A percentile compares a stretch with the other conserved stretches of the same genome.
These are phyloP conservation scores for Gossypium longicalyx DNA, from an alignment of 345 rosid species.

Conservation along the genomic window DNA sequence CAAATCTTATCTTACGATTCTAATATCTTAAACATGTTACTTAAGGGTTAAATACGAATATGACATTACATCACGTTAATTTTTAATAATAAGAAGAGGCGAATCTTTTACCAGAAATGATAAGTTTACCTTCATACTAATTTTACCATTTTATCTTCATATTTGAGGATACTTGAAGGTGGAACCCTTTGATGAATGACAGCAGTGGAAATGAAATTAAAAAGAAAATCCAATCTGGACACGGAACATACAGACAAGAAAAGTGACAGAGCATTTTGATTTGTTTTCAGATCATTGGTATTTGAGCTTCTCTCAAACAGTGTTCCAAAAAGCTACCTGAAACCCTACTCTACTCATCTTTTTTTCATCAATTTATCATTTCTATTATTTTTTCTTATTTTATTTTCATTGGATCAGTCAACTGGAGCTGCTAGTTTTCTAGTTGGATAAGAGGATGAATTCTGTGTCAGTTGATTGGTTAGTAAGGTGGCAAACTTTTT, in stretches of 20 bases:
- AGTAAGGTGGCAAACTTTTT: neutral
- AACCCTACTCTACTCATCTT: neutral
- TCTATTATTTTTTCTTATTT: neutral
- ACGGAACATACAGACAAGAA: slow-evolving; percentile 11
- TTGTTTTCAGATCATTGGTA: slow-evolving; percentile 23
- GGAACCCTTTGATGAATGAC: no score
- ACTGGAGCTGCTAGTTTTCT: slow-evolving; percentile 12
- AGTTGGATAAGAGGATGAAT: slow-evolving; percentile 4
- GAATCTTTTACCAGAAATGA: no score
- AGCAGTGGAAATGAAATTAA: no score
- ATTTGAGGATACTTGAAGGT: no score
- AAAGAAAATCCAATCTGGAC: neutral
- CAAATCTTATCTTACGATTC: no score
- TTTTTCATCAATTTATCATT: neutral
- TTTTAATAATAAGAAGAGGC: no score
- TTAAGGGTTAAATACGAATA: no score
- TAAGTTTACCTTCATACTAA: no score
- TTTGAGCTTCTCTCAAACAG: slow-evolving; percentile 17
- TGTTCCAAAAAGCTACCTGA: slow-evolving; percentile 20
- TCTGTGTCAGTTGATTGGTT: slow-evolving; percentile 8
- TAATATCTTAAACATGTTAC: no score
- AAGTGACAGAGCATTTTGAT: slow-evolving; percentile 14
- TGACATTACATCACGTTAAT: no score
- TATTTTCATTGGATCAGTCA: neutral
- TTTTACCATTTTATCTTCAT: no score